A percentile compares a stretch with the other conserved stretches of the same genome.
Evolutionary conservation across 352 stramenopile species (phyloP).

Genomic region (Globisporangium okanoganense): DNA sequence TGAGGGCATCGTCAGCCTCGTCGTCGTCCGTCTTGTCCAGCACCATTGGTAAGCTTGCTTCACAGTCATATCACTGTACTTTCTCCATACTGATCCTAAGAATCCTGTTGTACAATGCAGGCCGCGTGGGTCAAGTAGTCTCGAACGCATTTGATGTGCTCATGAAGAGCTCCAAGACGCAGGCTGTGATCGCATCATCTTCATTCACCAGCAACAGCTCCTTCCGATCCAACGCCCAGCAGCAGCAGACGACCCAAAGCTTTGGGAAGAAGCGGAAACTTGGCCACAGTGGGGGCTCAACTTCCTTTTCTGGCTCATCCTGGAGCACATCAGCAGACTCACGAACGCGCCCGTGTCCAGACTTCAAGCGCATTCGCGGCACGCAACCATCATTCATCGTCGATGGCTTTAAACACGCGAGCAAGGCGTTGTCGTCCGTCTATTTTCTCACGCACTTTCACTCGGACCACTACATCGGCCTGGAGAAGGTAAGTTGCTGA

Average conservation of each 20-base stretch:
- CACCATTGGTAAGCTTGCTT: slow-evolving; percentile 9
- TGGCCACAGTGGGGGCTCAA: neutral
- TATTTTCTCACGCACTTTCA: slow-evolving; percentile 99
- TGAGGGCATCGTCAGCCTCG: slow-evolving; percentile 32
- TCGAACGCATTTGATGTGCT: slow-evolving; percentile 80
- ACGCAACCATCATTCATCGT: slow-evolving; percentile 83
- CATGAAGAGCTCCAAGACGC: slow-evolving; percentile 76
- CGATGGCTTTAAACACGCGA: slow-evolving; percentile 84
- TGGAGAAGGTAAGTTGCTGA: slow-evolving; percentile 50
- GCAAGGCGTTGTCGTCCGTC: slow-evolving; percentile 62
- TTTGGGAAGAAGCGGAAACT: slow-evolving; percentile 23
- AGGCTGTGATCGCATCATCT: slow-evolving; percentile 25
- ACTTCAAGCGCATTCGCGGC: slow-evolving; percentile 78
- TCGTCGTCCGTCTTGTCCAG: neutral
- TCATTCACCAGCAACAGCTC: slow-evolving; percentile 4
- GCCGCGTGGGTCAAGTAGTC: slow-evolving; percentile 11
- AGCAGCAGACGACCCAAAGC: slow-evolving; percentile 18
- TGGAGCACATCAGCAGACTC: neutral
- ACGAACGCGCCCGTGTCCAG: slow-evolving; percentile 38
- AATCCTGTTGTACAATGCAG: neutral
- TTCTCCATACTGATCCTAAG: neutral
- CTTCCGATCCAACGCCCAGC: neutral
- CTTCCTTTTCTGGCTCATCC: slow-evolving; percentile 10
- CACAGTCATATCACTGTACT: neutral
- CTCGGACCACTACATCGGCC: slow-evolving; percentile 94